phyloP scores from a whole-genome alignment of 495 filamentous ascomycete genomes.

The Aspergillus diversus region DNA sequence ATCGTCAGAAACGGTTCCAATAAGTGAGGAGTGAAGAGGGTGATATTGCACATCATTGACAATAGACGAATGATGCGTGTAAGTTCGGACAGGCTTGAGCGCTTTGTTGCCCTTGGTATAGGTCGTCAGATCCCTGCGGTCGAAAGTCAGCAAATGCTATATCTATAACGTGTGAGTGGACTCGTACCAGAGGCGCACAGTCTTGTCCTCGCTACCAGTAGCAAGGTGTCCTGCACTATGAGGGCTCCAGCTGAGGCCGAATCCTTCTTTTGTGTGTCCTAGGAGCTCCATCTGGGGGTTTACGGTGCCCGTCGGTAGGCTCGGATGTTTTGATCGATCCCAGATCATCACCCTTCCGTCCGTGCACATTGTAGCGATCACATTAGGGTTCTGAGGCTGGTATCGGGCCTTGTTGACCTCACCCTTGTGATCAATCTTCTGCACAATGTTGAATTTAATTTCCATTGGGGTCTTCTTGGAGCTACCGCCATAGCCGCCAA shows the following conservation, averaged over 20 bases:
- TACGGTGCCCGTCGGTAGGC: conserved; percentile 67
- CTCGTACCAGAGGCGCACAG: conserved; percentile 83
- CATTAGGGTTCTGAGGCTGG: conserved; percentile 95
- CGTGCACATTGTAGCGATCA: conserved; percentile 92
- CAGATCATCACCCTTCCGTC: conserved; percentile 90
- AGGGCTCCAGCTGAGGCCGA: conserved; percentile 91
- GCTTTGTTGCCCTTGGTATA: conserved; percentile 70
- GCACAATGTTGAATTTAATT: conserved; percentile 83
- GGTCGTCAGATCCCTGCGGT: conserved; percentile 72
- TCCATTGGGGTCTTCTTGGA: conserved; percentile 68
- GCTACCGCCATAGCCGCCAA: conserved; percentile 81
- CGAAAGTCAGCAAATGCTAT: background rate
- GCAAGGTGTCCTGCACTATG: conserved; percentile 80
- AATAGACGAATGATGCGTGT: conserved; percentile 84
- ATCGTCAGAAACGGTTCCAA: conserved; percentile 95
- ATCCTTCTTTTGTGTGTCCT: conserved; percentile 91
- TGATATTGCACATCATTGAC: conserved; percentile 98
- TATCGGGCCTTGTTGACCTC: conserved; percentile 99
- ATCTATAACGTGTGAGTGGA: background rate
- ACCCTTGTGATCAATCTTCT: conserved; percentile 94
- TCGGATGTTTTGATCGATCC: conserved; percentile 91
- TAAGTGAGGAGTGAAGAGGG: conserved; percentile 75
- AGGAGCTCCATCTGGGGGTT: conserved; percentile 81
- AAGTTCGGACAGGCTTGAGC: conserved; percentile 70
- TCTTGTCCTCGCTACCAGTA: conserved; percentile 88